These are phyloP conservation scores for Xylaria sp. DNA, from an alignment of 2,329 filamentous ascomycete genomes.

Conservation along the genomic window DNA sequence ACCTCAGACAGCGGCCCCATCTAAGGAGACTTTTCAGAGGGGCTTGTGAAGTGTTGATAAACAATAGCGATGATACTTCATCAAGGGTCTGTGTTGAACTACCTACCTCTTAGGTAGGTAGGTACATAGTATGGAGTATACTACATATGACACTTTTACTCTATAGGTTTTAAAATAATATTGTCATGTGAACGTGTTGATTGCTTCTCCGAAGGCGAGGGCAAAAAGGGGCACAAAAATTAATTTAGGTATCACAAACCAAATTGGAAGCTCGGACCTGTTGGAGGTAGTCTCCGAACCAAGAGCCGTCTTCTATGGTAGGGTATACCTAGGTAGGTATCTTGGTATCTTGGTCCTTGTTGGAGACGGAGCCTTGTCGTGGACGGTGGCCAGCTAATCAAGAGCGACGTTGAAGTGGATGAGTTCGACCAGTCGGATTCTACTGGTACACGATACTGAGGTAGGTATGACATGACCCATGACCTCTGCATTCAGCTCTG, in stretches of 20 bases:
- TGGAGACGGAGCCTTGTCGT: constrained; percentile 23
- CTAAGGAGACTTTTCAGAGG: no score
- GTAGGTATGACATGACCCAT: constrained; percentile 32
- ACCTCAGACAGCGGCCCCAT: no score
- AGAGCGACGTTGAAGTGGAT: constrained; percentile 17
- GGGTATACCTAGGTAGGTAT: no score
- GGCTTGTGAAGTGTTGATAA: constrained; percentile 13
- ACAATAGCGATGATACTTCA: constrained; percentile 2
- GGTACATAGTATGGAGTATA: not conserved
- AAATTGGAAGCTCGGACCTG: constrained; percentile 29
- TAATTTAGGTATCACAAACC: constrained; percentile 16
- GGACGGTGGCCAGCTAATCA: constrained; percentile 32
- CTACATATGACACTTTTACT: not conserved
- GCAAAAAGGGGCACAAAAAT: not conserved
- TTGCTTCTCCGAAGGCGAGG: not conserved
- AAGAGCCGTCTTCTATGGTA: constrained; percentile 5
- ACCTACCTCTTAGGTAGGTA: no score
- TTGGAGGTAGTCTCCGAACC: constrained; percentile 26
- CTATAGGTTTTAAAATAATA: not conserved
- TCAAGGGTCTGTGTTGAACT: constrained; percentile 2
- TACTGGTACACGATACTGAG: constrained; percentile 33
- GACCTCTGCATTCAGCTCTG: constrained; percentile 28
- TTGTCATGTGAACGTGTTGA: not conserved
- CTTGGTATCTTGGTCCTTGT: constrained; percentile 29
- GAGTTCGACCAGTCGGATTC: constrained; percentile 18